phyloP scores from a whole-genome alignment of 495 filamentous ascomycete species.

The Terfezia claveryi region DNA sequence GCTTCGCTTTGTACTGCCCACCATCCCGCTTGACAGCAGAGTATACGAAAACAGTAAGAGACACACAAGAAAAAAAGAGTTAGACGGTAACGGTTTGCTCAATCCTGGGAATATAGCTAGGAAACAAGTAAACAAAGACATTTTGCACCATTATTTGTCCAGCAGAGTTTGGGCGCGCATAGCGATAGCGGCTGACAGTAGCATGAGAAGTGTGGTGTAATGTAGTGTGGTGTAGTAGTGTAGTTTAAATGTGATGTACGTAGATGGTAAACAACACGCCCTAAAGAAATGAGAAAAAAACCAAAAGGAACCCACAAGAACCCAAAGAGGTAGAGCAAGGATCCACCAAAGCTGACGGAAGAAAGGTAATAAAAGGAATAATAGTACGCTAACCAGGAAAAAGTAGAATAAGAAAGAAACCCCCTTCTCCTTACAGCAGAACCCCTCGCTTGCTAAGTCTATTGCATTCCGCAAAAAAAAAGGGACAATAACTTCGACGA shows the following conservation, averaged over 20 bases:
- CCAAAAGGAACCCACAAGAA: slow-evolving; percentile 1
- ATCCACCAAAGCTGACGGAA: slow-evolving; percentile 5
- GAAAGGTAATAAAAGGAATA: slow-evolving; percentile 2
- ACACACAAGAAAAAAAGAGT: too few species aligned
- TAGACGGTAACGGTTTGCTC: too few species aligned
- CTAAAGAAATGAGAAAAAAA: background rate
- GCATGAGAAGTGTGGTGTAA: too few species aligned
- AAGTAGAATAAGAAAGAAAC: slow-evolving; percentile 20
- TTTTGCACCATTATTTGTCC: too few species aligned
- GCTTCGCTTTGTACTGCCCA: too few species aligned
- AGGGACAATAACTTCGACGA: background rate
- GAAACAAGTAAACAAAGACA: too few species aligned
- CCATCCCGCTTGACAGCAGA: too few species aligned
- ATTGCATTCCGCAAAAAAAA: slow-evolving; percentile 7
- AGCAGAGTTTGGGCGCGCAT: too few species aligned
- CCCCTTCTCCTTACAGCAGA: background rate
- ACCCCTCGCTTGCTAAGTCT: slow-evolving; percentile 2
- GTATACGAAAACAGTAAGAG: too few species aligned
- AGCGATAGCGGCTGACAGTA: too few species aligned
- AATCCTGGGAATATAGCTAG: too few species aligned
- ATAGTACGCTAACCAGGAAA: slow-evolving; percentile 18
- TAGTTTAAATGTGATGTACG: background rate
- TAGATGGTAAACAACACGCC: background rate
- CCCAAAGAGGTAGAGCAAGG: slow-evolving; percentile 3
- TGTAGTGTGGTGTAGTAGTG: too few species aligned